These are phyloP conservation scores for Alternaria metachromatica DNA, from an alignment of 2,329 filamentous ascomycete species.

Conservation along the genomic window DNA sequence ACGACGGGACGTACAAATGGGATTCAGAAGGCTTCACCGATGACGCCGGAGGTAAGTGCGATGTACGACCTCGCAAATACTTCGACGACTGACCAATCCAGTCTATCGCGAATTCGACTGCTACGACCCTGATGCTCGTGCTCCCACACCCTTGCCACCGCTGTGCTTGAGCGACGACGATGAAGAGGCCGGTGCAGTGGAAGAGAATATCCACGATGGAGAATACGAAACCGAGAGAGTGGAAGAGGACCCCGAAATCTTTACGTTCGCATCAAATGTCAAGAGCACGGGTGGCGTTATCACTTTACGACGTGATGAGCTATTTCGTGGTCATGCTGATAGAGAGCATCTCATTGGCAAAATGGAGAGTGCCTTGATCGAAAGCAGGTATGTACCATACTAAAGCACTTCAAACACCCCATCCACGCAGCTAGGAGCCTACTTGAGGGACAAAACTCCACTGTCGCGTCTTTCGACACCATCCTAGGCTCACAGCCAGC, in stretches of 20 bases:
- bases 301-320: slow-evolving; percentile 4
- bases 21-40: slow-evolving; percentile 35
- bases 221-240: background rate
- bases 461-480: background rate
- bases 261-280: background rate
- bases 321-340: slow-evolving; percentile 2
- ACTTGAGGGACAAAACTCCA: background rate
- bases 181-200: background rate
- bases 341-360: slow-evolving; percentile 10
- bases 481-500: background rate
- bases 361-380: slow-evolving; percentile 17
- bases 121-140: slow-evolving; percentile 19
- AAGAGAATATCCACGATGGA: too few species aligned
- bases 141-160: slow-evolving; percentile 31
- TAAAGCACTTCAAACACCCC: background rate
- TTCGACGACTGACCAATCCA: background rate
- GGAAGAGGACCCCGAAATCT: background rate
- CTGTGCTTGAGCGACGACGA: slow-evolving; percentile 13
- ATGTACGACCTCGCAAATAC: background rate
- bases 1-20: slow-evolving; percentile 37
- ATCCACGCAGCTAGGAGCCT: background rate
- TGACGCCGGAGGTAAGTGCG: slow-evolving; percentile 26
- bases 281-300: background rate
- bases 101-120: slow-evolving; percentile 27
- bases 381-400: slow-evolving; percentile 1